Percentiles rank a stretch among this genome's conserved stretches.
Evolutionary conservation across 192 early-diverging fungal genomes (phyloP).

Genomic region (Oehlia diaphana): DNA sequence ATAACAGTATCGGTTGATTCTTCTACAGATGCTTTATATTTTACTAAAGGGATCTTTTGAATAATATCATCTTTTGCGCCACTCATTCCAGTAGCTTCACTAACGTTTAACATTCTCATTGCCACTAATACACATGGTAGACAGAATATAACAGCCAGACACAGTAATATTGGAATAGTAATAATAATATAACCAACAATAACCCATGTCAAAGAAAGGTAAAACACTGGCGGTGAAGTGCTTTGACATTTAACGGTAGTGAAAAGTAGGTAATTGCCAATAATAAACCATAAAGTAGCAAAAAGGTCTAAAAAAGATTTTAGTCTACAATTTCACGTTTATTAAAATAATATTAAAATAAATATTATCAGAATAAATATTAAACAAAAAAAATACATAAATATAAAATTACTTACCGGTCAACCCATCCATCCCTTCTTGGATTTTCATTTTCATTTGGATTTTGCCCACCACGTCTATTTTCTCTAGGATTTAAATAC

Average conservation of each 20-base stretch:
- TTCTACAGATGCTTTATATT: constrained; percentile 45
- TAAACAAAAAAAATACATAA: not conserved
- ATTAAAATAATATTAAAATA: not conserved
- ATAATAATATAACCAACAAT: constrained; percentile 69
- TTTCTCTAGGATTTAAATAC: constrained; percentile 54
- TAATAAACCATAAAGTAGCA: constrained; percentile 64
- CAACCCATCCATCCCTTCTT: constrained; percentile 32
- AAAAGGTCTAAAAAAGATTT: constrained; percentile 62
- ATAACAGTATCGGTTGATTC: not conserved
- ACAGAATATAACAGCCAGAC: constrained; percentile 64
- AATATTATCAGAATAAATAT: constrained; percentile 10
- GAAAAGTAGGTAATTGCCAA: constrained; percentile 74
- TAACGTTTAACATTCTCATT: constrained; percentile 56
- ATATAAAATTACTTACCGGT: constrained; percentile 21
- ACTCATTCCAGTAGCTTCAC: constrained; percentile 55
- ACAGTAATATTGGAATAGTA: constrained; percentile 57
- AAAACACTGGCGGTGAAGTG: constrained; percentile 60
- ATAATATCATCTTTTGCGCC: constrained; percentile 72
- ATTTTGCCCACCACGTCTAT: constrained; percentile 31
- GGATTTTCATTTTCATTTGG: not conserved
- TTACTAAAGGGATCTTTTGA: constrained; percentile 63
- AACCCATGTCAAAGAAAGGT: constrained; percentile 62
- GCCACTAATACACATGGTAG: constrained; percentile 62
- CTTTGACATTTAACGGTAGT: constrained; percentile 40
- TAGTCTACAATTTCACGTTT: constrained; percentile 38